Evolutionary conservation across 1,139 yeast genomes (phyloP).

Genomic region (Lodderomyces jiufengensis): DNA sequence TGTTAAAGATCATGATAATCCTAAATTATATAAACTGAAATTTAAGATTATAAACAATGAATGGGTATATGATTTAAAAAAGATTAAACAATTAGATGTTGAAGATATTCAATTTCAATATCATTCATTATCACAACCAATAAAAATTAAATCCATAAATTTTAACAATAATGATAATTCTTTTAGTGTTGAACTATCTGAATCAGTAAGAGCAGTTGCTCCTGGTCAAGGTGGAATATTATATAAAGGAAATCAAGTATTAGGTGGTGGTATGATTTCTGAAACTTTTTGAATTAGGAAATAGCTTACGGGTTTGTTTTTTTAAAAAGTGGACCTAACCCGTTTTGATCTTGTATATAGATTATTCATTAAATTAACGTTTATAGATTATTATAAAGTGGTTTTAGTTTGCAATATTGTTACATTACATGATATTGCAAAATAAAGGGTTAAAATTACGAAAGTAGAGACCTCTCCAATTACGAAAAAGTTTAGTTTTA

Average conservation of each 20-base stretch:
- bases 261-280: conserved; percentile 66
- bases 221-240: conserved; percentile 86
- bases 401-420: too few relatives aligned
- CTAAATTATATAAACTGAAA: conserved; percentile 47
- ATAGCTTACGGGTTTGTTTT: too few relatives aligned
- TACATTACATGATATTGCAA: too few relatives aligned
- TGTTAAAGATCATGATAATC: conserved; percentile 68
- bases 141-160: conserved; percentile 19
- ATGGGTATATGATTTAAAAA: conserved; percentile 38
- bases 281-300: too few relatives aligned
- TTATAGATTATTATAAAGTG: too few relatives aligned
- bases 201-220: conserved; percentile 66
- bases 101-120: conserved; percentile 50
- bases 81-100: conserved; percentile 6
- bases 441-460: too few relatives aligned
- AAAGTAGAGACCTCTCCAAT: too few relatives aligned
- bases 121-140: conserved; percentile 65
- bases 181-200: conserved; percentile 35
- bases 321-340: too few relatives aligned
- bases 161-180: conserved; percentile 13
- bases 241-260: conserved; percentile 60
- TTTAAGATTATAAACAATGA: conserved; percentile 46
- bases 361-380: too few relatives aligned
- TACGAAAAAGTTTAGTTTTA: too few relatives aligned
- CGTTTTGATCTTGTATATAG: too few relatives aligned